Evolutionary conservation across 495 filamentous ascomycete species (phyloP).

Genomic region (Aspergillus homomorphus): DNA sequence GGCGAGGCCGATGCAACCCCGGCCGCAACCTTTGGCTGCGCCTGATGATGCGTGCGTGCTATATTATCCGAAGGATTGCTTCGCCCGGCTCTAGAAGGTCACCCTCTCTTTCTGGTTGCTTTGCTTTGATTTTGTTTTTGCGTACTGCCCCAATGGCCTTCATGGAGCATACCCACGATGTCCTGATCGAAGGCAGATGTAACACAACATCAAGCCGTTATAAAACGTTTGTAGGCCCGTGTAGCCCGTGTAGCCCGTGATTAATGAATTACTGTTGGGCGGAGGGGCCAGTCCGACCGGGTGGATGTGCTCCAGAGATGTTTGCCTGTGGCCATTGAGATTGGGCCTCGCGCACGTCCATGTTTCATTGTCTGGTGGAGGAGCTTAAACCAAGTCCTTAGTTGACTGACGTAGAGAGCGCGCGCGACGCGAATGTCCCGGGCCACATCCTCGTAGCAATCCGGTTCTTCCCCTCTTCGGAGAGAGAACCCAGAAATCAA

Average conservation of each 20-base stretch:
- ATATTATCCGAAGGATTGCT: conserved; percentile 18
- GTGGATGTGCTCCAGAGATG: neutral
- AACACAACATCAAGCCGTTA: neutral
- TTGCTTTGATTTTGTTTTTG: neutral
- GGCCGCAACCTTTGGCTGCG: conserved; percentile 5
- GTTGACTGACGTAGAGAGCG: neutral
- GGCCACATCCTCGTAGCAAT: neutral
- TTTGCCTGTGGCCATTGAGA: neutral
- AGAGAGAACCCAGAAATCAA: neutral
- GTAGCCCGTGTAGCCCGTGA: neutral
- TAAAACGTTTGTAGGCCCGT: neutral
- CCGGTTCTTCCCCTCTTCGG: neutral
- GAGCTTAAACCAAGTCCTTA: neutral
- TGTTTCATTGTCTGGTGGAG: neutral
- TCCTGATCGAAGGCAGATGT: neutral
- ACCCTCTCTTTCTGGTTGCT: neutral
- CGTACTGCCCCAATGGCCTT: neutral
- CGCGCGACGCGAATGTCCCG: neutral
- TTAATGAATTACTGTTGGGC: too few species aligned
- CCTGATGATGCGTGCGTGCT: conserved; percentile 11
- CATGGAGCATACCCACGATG: neutral
- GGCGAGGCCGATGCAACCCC: conserved; percentile 23
- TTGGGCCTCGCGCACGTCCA: neutral
- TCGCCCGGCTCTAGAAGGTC: conserved; percentile 4
- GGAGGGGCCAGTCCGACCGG: neutral